Conservation (phyloP, 2,329 filamentous ascomycete species). For the Pseudohalonectria lignicola region DNA sequence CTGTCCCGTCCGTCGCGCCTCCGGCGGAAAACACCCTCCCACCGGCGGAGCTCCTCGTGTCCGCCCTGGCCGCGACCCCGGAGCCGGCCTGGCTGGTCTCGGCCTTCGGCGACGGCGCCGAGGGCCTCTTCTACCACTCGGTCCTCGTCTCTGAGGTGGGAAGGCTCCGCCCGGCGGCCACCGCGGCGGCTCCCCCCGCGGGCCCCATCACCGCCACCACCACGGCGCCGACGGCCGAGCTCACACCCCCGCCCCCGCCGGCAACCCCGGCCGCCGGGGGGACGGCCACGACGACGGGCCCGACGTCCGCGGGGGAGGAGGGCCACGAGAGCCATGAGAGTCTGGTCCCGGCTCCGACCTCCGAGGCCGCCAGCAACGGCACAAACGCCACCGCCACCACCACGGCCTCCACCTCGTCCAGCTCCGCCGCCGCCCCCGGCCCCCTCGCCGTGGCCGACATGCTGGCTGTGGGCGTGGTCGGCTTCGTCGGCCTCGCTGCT, state of each 20-base stretch:
- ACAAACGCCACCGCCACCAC: neutral
- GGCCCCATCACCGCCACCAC: neutral
- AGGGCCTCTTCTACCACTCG: constrained; percentile 1
- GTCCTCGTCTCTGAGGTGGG: constrained; percentile 4
- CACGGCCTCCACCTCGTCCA: neutral
- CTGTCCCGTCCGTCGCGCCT: constrained; percentile 11
- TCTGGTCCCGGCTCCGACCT: neutral
- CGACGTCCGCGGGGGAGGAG: neutral
- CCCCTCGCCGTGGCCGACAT: neutral
- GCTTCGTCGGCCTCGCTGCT: neutral
- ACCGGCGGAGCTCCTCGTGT: constrained; percentile 14
- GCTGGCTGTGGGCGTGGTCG: constrained; percentile 1
- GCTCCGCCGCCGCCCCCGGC: neutral
- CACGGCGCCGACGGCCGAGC: too few relatives aligned
- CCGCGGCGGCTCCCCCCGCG: neutral
- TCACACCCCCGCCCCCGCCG: neutral
- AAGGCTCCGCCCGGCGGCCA: constrained; percentile 2
- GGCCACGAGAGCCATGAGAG: neutral
- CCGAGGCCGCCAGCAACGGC: neutral
- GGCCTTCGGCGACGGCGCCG: constrained; percentile 10
- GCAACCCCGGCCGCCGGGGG: neutral
- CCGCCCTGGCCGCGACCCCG: constrained; percentile 13
- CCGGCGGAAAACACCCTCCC: constrained; percentile 10
- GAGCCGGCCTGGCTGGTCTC: constrained; percentile 10
- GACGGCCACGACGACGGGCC: neutral